Conservation (phyloP, 768 basidiomycete genomes). For the Mycena epipterygia region DNA sequence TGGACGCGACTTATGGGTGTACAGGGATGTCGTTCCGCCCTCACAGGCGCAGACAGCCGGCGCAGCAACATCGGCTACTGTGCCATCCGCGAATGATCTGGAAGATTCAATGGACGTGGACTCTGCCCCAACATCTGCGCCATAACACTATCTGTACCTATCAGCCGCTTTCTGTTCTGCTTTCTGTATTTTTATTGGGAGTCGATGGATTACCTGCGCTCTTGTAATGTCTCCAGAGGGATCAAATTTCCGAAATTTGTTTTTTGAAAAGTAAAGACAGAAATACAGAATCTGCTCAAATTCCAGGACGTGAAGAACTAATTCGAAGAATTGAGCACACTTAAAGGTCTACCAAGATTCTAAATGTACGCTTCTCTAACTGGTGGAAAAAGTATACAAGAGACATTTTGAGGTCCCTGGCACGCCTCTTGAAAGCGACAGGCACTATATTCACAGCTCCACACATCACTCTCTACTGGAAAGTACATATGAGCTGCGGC, state of each 20-base stretch:
- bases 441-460: not conserved
- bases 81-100: slow-evolving; percentile 80
- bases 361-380: too few species aligned
- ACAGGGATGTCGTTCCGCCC: slow-evolving; percentile 76
- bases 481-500: not conserved
- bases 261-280: too few species aligned
- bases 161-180: not conserved
- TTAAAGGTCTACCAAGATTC: too few species aligned
- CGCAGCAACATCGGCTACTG: slow-evolving; percentile 78
- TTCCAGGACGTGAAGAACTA: too few species aligned
- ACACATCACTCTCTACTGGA: not conserved
- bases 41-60: slow-evolving; percentile 63
- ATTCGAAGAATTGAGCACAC: too few species aligned
- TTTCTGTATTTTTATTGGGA: slow-evolving; percentile 32
- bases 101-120: slow-evolving; percentile 49
- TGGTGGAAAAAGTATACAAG: too few species aligned
- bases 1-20: slow-evolving; percentile 4
- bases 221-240: not conserved
- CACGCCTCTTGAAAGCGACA: too few species aligned
- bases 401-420: too few species aligned
- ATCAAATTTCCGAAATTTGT: not conserved
- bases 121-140: not conserved
- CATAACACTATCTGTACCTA: slow-evolving; percentile 5
- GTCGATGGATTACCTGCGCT: not conserved
- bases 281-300: too few species aligned